Percentiles rank a stretch among this genome's conserved stretches.
Evolutionary conservation across 257 asterid genomes (phyloP).

Genomic region (Ehretia macrophylla): DNA sequence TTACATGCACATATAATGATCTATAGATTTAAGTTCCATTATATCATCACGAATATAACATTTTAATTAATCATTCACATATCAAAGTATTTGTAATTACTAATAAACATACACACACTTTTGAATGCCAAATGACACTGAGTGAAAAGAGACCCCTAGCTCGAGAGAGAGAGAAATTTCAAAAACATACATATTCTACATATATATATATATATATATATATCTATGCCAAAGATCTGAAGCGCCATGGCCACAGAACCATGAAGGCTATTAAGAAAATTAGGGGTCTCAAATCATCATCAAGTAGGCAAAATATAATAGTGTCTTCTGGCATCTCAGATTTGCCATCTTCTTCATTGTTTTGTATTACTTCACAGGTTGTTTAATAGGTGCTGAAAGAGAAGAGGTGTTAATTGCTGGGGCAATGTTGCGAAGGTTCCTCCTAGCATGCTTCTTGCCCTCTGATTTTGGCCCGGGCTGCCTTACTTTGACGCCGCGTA

Average conservation of each 20-base stretch:
- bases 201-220: too few relatives aligned
- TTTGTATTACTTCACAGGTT: constrained; percentile 1
- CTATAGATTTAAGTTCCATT: too few relatives aligned
- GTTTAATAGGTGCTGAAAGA: not conserved
- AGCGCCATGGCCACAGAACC: not conserved
- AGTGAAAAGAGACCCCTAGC: constrained; percentile 1
- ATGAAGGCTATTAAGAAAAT: not conserved
- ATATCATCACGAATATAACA: not conserved
- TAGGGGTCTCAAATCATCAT: constrained; percentile 1
- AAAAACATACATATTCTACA: not conserved
- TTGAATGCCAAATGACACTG: not conserved
- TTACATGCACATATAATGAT: too few relatives aligned
- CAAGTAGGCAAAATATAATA: not conserved
- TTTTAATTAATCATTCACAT: not conserved
- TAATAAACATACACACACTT: not conserved
- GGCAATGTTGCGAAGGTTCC: constrained; percentile 38
- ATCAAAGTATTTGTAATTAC: not conserved
- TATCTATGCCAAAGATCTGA: not conserved
- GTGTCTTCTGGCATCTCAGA: not conserved
- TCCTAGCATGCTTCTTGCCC: constrained; percentile 64
- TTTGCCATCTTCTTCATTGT: not conserved
- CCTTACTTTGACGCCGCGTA: constrained; percentile 85
- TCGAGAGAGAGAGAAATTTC: not conserved
- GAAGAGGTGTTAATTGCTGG: constrained; percentile 37
- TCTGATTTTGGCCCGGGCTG: constrained; percentile 56